phyloP scores from a whole-genome alignment of 2,329 filamentous ascomycete genomes.

The Diaporthe citriasiana region DNA sequence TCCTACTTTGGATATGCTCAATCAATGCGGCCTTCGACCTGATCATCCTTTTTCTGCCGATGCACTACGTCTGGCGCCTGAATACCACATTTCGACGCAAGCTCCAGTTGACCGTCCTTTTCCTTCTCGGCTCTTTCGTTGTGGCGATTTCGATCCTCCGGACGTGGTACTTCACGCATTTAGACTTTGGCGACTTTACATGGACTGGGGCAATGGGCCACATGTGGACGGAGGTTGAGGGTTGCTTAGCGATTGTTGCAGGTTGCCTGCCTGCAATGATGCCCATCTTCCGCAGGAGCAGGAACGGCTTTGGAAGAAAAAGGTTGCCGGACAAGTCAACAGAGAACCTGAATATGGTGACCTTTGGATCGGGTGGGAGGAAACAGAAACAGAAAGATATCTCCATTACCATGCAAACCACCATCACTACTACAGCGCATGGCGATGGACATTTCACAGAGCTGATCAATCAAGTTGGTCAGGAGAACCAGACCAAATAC shows the following conservation, averaged over 20 bases:
- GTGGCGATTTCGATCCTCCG: neutral
- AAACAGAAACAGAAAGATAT: neutral
- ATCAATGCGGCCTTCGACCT: neutral
- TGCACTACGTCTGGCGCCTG: neutral
- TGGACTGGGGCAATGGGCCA: neutral
- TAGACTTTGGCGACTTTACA: neutral
- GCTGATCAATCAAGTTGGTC: neutral
- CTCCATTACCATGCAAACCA: neutral
- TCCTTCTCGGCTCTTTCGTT: neutral
- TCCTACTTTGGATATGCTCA: neutral
- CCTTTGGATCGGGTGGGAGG: neutral
- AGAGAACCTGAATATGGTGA: neutral
- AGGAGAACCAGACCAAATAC: neutral
- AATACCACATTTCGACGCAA: neutral
- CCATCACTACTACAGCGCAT: neutral
- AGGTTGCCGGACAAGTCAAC: no score
- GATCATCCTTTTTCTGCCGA: neutral
- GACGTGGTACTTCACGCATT: neutral
- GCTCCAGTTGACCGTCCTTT: neutral
- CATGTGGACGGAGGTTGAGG: neutral
- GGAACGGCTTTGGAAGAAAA: neutral
- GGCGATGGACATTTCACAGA: neutral
- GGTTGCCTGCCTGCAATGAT: neutral
- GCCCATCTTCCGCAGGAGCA: neutral
- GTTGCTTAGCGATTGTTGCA: neutral